Percentiles rank a stretch among this genome's conserved stretches.
Evolutionary conservation across 306 rosid genomes (phyloP).

Genomic region (Begonia fuchsioides): DNA sequence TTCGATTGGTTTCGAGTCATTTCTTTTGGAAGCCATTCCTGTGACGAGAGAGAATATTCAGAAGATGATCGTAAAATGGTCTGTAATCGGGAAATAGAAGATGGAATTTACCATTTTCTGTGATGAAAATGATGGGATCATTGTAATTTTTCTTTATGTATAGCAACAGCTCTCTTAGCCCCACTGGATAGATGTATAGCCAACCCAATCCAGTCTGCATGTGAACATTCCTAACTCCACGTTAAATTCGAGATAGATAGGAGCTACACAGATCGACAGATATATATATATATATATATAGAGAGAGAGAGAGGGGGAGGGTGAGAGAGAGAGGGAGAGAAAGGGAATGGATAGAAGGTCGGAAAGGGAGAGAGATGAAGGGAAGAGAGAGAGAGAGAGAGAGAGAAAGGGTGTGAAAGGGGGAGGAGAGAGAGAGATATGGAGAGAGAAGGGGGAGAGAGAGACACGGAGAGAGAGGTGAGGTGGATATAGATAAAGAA

Average conservation of each 20-base stretch:
- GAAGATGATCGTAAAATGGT: neutral
- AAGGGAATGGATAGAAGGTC: too few species aligned
- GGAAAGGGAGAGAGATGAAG: too few species aligned
- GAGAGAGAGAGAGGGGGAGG: too few species aligned
- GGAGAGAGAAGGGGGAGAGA: too few species aligned
- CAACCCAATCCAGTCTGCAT: conserved; percentile 37
- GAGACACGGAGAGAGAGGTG: too few species aligned
- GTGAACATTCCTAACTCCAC: neutral
- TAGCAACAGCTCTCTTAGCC: conserved; percentile 18
- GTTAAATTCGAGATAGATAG: neutral
- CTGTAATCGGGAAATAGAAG: neutral
- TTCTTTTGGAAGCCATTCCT: conserved; percentile 35
- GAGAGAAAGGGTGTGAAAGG: too few species aligned
- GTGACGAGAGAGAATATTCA: neutral
- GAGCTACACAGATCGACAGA: too few species aligned
- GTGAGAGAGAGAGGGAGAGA: too few species aligned
- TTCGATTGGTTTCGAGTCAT: conserved; percentile 21
- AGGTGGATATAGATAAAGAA: too few species aligned
- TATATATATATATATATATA: too few species aligned
- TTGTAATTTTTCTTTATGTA: conserved; percentile 20
- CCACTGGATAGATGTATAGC: conserved; percentile 41
- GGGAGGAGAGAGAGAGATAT: too few species aligned
- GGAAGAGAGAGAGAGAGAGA: too few species aligned
- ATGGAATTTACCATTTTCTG: conserved; percentile 38
- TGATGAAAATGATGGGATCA: conserved; percentile 30